These are phyloP conservation scores for Botrytis medusae DNA, from an alignment of 2,329 filamentous ascomycete species.

Conservation along the genomic window DNA sequence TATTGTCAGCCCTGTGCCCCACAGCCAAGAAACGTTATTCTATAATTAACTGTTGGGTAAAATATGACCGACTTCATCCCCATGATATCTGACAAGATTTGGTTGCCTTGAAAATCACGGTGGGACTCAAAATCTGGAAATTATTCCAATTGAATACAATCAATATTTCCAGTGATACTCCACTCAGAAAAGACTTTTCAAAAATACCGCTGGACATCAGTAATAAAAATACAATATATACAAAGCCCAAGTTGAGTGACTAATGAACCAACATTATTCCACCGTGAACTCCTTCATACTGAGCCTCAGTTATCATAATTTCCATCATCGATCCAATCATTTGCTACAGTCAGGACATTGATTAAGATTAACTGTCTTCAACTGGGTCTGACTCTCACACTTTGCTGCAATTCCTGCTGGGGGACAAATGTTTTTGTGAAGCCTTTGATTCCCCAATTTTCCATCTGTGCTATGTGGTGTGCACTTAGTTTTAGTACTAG, in stretches of 20 bases:
- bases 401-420: neutral
- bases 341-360: conserved; percentile 12
- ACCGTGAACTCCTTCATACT: neutral
- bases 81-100: neutral
- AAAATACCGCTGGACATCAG: neutral
- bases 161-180: neutral
- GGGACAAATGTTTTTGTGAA: conserved; percentile 10
- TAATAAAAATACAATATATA: neutral
- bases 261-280: neutral
- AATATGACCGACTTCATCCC: neutral
- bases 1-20: neutral
- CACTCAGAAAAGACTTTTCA: no score
- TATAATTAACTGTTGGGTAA: neutral
- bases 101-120: neutral
- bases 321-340: neutral
- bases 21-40: neutral
- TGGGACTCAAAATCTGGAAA: no score
- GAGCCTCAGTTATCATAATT: neutral
- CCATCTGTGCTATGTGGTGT: neutral
- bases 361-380: neutral
- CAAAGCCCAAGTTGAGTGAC: neutral
- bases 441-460: neutral
- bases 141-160: neutral
- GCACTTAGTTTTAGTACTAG: neutral
- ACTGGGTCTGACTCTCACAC: neutral